These are phyloP conservation scores for Quercus tomentella DNA, from an alignment of 331 rosid genomes.

Conservation along the genomic window DNA sequence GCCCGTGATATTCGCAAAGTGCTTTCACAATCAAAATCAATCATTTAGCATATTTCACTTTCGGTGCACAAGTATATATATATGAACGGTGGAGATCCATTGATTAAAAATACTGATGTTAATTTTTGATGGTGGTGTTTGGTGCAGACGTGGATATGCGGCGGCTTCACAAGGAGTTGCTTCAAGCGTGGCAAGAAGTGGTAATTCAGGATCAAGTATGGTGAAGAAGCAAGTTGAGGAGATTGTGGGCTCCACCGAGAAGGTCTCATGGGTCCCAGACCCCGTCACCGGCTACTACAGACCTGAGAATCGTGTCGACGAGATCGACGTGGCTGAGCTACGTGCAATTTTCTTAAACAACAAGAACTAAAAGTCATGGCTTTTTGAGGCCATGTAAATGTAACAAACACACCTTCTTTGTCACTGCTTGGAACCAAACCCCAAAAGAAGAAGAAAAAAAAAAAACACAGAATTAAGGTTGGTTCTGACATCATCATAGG, in stretches of 20 bases:
- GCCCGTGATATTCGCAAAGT: neutral
- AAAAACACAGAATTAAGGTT: neutral
- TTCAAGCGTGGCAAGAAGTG: conserved; percentile 34
- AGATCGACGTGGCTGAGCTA: conserved; percentile 66
- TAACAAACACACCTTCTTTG: too few species aligned
- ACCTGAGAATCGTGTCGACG: conserved; percentile 49
- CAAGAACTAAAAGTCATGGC: neutral
- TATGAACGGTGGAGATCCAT: neutral
- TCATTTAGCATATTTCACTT: neutral
- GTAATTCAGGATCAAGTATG: conserved; percentile 12
- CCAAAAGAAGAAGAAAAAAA: too few species aligned
- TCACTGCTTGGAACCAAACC: too few species aligned
- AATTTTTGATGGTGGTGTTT: neutral
- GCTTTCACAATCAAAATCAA: neutral
- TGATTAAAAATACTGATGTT: neutral
- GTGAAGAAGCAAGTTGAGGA: conserved; percentile 43
- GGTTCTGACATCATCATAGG: neutral
- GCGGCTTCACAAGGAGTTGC: conserved; percentile 41
- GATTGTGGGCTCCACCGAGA: conserved; percentile 17
- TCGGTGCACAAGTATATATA: neutral
- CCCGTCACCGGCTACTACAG: conserved; percentile 78
- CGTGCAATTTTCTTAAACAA: conserved; percentile 44
- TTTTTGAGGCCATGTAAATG: neutral
- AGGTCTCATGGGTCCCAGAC: conserved; percentile 79
- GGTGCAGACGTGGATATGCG: conserved; percentile 59